Percentiles rank a stretch among this genome's conserved stretches.
phyloP scores from a whole-genome alignment of 2,329 filamentous ascomycete species.

The Didymella lethalis region DNA sequence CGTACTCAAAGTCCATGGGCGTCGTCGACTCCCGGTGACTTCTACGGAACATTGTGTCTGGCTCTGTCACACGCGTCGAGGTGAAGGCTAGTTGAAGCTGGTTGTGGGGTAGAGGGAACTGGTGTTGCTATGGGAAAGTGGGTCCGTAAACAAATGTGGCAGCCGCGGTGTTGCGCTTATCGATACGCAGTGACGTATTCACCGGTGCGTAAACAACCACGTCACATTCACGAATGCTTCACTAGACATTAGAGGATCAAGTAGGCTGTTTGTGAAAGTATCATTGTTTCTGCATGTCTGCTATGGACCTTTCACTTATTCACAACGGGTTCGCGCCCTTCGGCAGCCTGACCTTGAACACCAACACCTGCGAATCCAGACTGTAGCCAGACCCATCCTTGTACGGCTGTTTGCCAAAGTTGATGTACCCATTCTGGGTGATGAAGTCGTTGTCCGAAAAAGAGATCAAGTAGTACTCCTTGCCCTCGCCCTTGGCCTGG shows the following conservation, averaged over 20 bases:
- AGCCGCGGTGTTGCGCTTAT: conserved; percentile 9
- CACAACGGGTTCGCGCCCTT: conserved; percentile 44
- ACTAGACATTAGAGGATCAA: background rate
- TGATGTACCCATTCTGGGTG: conserved; percentile 70
- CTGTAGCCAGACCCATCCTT: conserved; percentile 65
- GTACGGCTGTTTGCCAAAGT: conserved; percentile 65
- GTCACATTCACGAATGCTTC: background rate
- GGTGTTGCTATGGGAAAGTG: conserved; percentile 18
- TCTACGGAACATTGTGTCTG: conserved; percentile 35
- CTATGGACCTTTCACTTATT: background rate
- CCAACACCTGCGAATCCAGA: conserved; percentile 68
- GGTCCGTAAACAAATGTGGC: conserved; percentile 18
- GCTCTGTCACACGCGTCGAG: background rate
- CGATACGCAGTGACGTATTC: conserved; percentile 2
- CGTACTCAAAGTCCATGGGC: conserved; percentile 64
- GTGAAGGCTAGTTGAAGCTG: conserved; percentile 3
- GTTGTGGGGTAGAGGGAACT: conserved; percentile 19
- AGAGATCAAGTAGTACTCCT: conserved; percentile 74
- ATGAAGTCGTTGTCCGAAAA: conserved; percentile 79
- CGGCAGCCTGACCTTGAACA: conserved; percentile 66
- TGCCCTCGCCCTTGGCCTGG: conserved; percentile 57
- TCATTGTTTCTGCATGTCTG: background rate
- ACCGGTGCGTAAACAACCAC: background rate
- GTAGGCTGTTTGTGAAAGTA: too few relatives aligned
- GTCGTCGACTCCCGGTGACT: conserved; percentile 51